These are phyloP conservation scores for Gymnopus androsaceus DNA, from an alignment of 1,284 basidiomycete species.

Conservation along the genomic window DNA sequence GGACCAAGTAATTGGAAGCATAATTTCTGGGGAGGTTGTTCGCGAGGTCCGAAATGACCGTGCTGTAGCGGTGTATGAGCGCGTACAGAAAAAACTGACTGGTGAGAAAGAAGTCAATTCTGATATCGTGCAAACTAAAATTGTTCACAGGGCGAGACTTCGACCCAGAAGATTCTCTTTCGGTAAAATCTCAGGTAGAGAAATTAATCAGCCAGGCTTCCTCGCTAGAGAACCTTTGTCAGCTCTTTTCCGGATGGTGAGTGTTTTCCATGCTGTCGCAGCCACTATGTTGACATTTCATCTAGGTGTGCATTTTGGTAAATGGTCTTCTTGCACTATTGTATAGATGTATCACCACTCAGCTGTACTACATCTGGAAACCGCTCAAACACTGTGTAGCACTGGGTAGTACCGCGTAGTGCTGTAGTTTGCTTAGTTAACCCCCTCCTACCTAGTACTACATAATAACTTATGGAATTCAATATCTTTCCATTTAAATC, in stretches of 20 bases:
- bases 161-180: conserved; percentile 75
- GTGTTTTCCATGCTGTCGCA: conserved; percentile 18
- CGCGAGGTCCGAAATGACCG: conserved; percentile 90
- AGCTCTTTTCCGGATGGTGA: conserved; percentile 95
- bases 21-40: conserved; percentile 36
- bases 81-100: conserved; percentile 91
- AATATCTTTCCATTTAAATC: too few species aligned
- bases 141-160: conserved; percentile 77
- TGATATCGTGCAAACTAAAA: conserved; percentile 7
- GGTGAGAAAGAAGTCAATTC: conserved; percentile 42
- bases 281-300: background rate
- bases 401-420: too few species aligned
- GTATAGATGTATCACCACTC: background rate
- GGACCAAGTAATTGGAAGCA: conserved; percentile 39
- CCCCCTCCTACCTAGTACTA: too few species aligned
- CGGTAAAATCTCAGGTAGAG: conserved; percentile 82
- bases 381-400: too few species aligned
- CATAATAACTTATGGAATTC: too few species aligned
- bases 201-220: conserved; percentile 91
- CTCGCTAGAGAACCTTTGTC: conserved; percentile 90
- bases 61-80: conserved; percentile 88
- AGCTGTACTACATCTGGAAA: too few species aligned
- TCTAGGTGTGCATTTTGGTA: conserved; percentile 57
- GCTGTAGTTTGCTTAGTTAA: too few species aligned
- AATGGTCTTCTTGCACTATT: background rate